phyloP scores from a whole-genome alignment of 768 basidiomycete genomes.

The Mycena capillaripes region DNA sequence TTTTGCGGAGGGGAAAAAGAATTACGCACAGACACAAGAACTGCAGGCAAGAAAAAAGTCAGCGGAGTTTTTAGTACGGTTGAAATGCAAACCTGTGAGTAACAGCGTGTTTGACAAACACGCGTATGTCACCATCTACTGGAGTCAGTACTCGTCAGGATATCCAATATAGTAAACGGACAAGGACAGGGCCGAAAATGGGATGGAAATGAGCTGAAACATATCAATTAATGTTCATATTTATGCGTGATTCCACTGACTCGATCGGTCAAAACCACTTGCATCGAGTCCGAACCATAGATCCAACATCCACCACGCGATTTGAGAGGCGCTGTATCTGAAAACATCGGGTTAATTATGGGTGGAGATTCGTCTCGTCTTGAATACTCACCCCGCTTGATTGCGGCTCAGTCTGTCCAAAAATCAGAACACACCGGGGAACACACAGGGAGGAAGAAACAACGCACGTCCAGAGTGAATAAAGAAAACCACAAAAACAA shows the following conservation, averaged over 20 bases:
- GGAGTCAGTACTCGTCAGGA: not conserved
- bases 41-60: conserved; percentile 49
- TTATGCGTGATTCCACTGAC: conserved; percentile 58
- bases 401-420: conserved; percentile 71
- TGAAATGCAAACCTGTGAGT: conserved; percentile 74
- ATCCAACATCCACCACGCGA: conserved; percentile 97
- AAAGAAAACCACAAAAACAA: conserved; percentile 93
- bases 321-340: conserved; percentile 47
- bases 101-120: conserved; percentile 94
- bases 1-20: not conserved
- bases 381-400: conserved; percentile 62
- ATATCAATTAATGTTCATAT: conserved; percentile 1
- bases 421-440: conserved; percentile 3
- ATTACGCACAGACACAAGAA: conserved; percentile 80
- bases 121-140: conserved; percentile 85
- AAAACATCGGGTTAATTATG: not conserved
- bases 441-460: not conserved
- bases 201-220: conserved; percentile 80
- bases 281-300: conserved; percentile 97
- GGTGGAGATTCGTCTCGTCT: not conserved
- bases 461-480: conserved; percentile 93
- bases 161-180: not conserved
- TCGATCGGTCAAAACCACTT: conserved; percentile 85
- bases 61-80: conserved; percentile 13
- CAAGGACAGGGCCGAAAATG: conserved; percentile 88